These are phyloP conservation scores for Paraphoma chrysanthemicola DNA, from an alignment of 2,329 filamentous ascomycete species.

Conservation along the genomic window DNA sequence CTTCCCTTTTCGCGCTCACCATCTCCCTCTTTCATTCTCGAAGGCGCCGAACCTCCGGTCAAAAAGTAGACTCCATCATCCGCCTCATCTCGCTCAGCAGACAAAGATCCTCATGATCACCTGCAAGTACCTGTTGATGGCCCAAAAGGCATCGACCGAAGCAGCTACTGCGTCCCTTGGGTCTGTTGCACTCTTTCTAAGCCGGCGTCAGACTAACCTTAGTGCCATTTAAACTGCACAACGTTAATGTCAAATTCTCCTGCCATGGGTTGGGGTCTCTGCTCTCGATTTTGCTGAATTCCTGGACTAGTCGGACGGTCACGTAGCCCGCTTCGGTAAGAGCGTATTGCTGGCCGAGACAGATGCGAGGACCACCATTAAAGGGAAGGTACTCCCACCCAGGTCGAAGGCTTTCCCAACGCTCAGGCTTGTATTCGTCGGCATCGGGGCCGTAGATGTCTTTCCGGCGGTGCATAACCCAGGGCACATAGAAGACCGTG, in stretches of 20 bases:
- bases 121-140: neutral
- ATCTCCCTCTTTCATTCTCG: neutral
- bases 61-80: too few relatives aligned
- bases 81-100: too few relatives aligned
- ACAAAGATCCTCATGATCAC: neutral
- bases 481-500: slow-evolving; percentile 48
- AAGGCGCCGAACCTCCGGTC: too few relatives aligned
- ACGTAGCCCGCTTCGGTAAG: slow-evolving; percentile 46
- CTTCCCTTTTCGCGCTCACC: too few relatives aligned
- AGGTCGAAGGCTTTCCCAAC: slow-evolving; percentile 51
- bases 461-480: slow-evolving; percentile 59
- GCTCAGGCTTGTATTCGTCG: slow-evolving; percentile 56
- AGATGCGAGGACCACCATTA: slow-evolving; percentile 48
- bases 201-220: slow-evolving; percentile 38
- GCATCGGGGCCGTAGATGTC: slow-evolving; percentile 59
- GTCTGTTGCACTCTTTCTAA: slow-evolving; percentile 12
- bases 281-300: slow-evolving; percentile 38
- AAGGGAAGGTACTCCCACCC: slow-evolving; percentile 50
- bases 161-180: slow-evolving; percentile 5
- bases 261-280: slow-evolving; percentile 37
- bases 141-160: slow-evolving; percentile 9
- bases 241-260: slow-evolving; percentile 40
- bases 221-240: slow-evolving; percentile 33
- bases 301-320: slow-evolving; percentile 39
- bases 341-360: slow-evolving; percentile 47